Base-by-base conservation (phyloP, 2,329 filamentous ascomycete genomes). In the Pleoardoris graminearum region DNA sequence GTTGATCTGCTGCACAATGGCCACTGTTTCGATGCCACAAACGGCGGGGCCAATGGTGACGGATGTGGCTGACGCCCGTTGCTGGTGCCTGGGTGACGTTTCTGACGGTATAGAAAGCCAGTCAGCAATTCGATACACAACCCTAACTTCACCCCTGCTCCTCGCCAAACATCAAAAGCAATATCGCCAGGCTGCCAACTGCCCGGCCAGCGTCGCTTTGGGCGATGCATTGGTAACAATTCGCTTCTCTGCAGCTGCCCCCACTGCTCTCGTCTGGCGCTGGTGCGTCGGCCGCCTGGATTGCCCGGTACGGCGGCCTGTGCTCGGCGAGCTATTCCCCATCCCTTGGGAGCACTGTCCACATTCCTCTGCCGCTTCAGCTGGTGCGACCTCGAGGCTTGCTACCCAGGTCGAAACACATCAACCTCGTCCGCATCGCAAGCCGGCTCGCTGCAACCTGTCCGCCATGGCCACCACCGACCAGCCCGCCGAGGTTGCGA, bases 401-500 rank as follows among this genome's bases (percentile, higher is more conserved):
- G 50, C 62, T 58, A 58, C 62, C 57, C 53, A 57, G 54, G 58
- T 63, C 19, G 61, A 66, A 65, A 68, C 65, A 46, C 57, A 53
- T 54, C 48, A 54, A 54, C 60, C 59, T 55, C 38, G 57, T 56
- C 54, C 41, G 49, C 52, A 47, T 53, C 38, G 23, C 51, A 42
- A 44, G 49, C 37, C 38, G 36, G 47, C 43, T 35, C 54, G 58
- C 55, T 51, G 42, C 42, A 41, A 60, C 50, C 48, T 41, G 53
- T 57, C 56, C 61, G 58, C 55, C 60, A 74, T 73, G 70, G 65
- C 68, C 42, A 63, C 66, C 50, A 63, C 65, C 58, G 66, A 69
- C 38, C 65, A 69, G 57, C 69, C 68, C 51, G 65, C 66, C 50
- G 72, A 76, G 61, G 74, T 76, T 59, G 73, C 74, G 35, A 73